A percentile compares a stretch with the other conserved stretches of the same genome.
phyloP scores from a whole-genome alignment of 306 rosid genomes.

The Medicago ruthenica region DNA sequence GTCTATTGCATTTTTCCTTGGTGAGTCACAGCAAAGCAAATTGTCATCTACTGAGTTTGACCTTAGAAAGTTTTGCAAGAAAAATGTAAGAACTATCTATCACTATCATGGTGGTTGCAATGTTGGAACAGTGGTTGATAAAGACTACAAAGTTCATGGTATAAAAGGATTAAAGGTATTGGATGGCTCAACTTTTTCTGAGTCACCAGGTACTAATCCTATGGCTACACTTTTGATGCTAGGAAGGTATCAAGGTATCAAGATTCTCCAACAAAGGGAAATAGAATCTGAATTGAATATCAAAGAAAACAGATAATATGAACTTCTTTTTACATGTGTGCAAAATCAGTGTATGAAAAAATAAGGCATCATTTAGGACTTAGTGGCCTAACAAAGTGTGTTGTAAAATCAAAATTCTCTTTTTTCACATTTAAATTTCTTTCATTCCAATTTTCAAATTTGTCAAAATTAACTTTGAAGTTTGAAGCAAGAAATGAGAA shows the following conservation, averaged over 20 bases:
- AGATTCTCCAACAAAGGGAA: conserved; percentile 55
- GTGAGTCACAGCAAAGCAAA: conserved; percentile 46
- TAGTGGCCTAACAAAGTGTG: conserved; percentile 36
- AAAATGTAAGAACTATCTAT: conserved; percentile 65
- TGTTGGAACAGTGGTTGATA: conserved; percentile 66
- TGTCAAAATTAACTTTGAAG: neutral
- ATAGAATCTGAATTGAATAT: conserved; percentile 13
- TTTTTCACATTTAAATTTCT: neutral
- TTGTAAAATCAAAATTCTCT: conserved; percentile 26
- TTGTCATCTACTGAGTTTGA: conserved; percentile 45
- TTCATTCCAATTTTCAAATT: conserved; percentile 6
- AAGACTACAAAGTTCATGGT: conserved; percentile 60
- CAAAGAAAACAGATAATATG: conserved; percentile 11
- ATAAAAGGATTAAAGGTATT: conserved; percentile 58
- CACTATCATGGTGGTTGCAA: conserved; percentile 80
- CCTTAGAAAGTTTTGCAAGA: conserved; percentile 55
- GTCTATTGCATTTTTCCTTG: conserved; percentile 58
- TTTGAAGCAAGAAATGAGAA: conserved; percentile 1
- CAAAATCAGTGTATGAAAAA: conserved; percentile 38
- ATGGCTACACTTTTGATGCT: conserved; percentile 78
- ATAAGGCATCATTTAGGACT: conserved; percentile 13
- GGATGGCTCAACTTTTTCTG: conserved; percentile 75
- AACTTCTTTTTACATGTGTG: neutral
- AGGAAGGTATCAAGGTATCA: conserved; percentile 78
- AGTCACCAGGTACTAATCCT: conserved; percentile 83